Conservation (phyloP, 2,329 filamentous ascomycete genomes). For the Monilinia fructicola region DNA sequence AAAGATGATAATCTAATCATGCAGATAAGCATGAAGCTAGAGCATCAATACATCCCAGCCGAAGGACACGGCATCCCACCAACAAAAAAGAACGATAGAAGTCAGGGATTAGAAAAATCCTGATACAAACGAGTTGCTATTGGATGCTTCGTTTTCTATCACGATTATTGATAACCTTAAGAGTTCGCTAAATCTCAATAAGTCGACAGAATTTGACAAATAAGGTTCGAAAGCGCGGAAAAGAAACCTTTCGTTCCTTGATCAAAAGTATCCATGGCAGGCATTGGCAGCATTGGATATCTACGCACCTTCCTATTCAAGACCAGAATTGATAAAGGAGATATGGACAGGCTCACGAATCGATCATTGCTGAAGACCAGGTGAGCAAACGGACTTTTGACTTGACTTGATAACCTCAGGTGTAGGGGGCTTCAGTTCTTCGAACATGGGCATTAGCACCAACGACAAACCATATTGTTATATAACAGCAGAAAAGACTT, state of each 20-base stretch:
- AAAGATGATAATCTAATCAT: conserved; percentile 10
- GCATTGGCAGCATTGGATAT: not conserved
- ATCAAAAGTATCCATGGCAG: not conserved
- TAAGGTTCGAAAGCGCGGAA: not conserved
- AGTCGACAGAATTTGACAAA: not conserved
- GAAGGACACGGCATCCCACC: not conserved
- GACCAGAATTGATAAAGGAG: not conserved
- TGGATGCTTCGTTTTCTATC: not conserved
- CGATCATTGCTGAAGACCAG: not conserved
- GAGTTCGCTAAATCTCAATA: not conserved
- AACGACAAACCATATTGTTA: not conserved
- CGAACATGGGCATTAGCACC: not conserved
- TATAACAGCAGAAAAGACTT: not conserved
- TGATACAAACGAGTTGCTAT: not conserved
- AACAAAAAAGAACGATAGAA: not conserved
- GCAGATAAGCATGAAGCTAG: conserved; percentile 12
- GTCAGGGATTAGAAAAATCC: not conserved
- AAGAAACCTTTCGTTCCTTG: not conserved
- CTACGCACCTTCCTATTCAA: conserved; percentile 13
- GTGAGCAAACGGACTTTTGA: not conserved
- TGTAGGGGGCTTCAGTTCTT: not conserved
- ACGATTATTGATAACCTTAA: not conserved
- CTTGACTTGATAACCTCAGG: not conserved
- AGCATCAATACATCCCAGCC: not conserved
- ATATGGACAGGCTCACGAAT: not conserved